Evolutionary conservation across 192 early-diverging fungal genomes (phyloP).

Genomic region (Funneliformis mosseae): DNA sequence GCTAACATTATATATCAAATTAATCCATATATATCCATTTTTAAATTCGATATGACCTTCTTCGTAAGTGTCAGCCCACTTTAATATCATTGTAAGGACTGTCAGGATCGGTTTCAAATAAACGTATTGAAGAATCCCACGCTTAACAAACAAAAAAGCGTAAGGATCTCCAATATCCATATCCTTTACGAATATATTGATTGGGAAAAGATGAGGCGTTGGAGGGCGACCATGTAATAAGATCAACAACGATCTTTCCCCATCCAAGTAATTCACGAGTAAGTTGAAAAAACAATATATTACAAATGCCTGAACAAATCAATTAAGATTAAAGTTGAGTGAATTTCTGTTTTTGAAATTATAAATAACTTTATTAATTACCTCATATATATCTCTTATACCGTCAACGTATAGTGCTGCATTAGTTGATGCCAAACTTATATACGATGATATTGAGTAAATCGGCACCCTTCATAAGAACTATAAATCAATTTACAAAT

Average conservation of each 20-base stretch:
- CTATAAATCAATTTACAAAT: neutral
- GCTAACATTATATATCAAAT: constrained; percentile 84
- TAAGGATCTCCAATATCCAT: constrained; percentile 88
- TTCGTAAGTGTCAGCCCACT: constrained; percentile 70
- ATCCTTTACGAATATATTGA: constrained; percentile 67
- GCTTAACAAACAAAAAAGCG: constrained; percentile 82
- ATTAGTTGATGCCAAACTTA: constrained; percentile 70
- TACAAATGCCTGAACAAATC: constrained; percentile 72
- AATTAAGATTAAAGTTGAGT: neutral
- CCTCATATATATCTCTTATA: constrained; percentile 89
- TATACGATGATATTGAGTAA: constrained; percentile 83
- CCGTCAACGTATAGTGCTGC: constrained; percentile 87
- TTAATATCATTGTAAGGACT: constrained; percentile 77
- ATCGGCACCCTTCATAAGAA: constrained; percentile 72
- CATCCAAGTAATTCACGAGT: constrained; percentile 84
- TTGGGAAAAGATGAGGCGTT: constrained; percentile 82
- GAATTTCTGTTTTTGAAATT: neutral
- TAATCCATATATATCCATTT: constrained; percentile 79
- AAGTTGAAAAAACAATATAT: constrained; percentile 94
- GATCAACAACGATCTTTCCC: constrained; percentile 81
- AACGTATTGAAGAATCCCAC: constrained; percentile 94
- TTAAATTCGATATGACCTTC: constrained; percentile 76
- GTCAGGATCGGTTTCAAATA: constrained; percentile 84
- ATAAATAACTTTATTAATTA: constrained; percentile 10
- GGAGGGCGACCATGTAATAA: constrained; percentile 78